Conservation (phyloP, 257 asterid genomes). For the Vinca minor region DNA sequence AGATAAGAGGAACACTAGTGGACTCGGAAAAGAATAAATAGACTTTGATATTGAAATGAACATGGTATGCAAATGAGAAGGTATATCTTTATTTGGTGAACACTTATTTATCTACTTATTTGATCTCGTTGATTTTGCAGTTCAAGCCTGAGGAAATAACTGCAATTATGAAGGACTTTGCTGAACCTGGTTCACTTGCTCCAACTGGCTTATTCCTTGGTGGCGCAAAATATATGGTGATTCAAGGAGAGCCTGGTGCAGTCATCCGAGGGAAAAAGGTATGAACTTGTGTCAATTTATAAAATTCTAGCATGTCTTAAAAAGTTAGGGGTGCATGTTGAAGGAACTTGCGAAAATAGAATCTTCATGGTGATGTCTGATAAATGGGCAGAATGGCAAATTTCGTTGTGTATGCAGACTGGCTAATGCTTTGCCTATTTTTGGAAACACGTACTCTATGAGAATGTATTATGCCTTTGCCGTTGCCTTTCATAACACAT, state of each 20-base stretch:
- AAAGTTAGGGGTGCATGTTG: neutral
- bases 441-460: neutral
- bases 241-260: slow-evolving; percentile 60
- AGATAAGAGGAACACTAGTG: neutral
- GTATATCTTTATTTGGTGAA: neutral
- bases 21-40: neutral
- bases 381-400: neutral
- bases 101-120: slow-evolving; percentile 1
- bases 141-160: slow-evolving; percentile 47
- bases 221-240: slow-evolving; percentile 67
- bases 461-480: neutral
- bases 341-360: neutral
- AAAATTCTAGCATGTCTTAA: neutral
- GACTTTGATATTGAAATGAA: too few species aligned
- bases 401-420: neutral
- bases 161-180: slow-evolving; percentile 49
- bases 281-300: slow-evolving; percentile 1
- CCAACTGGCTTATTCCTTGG: slow-evolving; percentile 68
- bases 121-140: slow-evolving; percentile 26
- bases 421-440: neutral
- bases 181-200: slow-evolving; percentile 56
- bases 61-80: too few species aligned
- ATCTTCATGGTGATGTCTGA: neutral
- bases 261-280: slow-evolving; percentile 82
- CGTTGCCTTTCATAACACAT: too few species aligned